A percentile compares a stretch with the other conserved stretches of the same genome.
These are phyloP conservation scores for Suzukiozyma palmioleophila DNA, from an alignment of 1,139 yeast genomes.

Conservation along the genomic window DNA sequence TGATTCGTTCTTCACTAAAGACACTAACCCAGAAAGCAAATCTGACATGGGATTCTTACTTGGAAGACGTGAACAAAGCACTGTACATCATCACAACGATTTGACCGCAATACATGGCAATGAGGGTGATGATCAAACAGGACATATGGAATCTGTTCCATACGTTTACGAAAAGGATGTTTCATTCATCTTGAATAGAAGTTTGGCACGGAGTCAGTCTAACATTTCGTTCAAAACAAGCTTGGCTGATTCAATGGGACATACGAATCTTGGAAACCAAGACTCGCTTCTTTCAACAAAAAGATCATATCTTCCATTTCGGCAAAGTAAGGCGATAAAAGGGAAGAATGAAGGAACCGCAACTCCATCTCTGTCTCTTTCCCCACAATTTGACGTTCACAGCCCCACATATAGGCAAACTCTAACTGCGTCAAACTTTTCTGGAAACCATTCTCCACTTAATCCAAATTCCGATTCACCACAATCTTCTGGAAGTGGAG, in stretches of 20 bases:
- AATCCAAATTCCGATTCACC: conserved; percentile 3
- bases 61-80: conserved; percentile 7
- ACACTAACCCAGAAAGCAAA: conserved; percentile 24
- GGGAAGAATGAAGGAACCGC: conserved; percentile 16
- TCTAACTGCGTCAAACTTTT: conserved; percentile 6
- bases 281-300: conserved; percentile 19
- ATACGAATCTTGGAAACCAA: conserved; percentile 15
- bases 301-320: conserved; percentile 43
- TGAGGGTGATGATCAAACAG: conserved; percentile 31
- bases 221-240: conserved; percentile 73
- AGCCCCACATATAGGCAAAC: conserved; percentile 4
- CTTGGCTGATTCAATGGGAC: conserved; percentile 57
- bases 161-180: conserved; percentile 78
- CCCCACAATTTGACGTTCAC: conserved; percentile 20
- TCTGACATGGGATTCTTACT: conserved; percentile 6
- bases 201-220: conserved; percentile 72
- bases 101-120: conserved; percentile 47
- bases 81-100: conserved; percentile 40
- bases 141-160: conserved; percentile 68
- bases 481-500: conserved; percentile 6
- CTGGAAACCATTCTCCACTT: conserved; percentile 2
- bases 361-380: conserved; percentile 20
- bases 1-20: conserved; percentile 87
- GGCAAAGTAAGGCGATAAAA: conserved; percentile 25
- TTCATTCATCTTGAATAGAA: conserved; percentile 66